Base-by-base conservation (phyloP, 208 protist species). In the Trypanosomatidae sp. region DNA sequence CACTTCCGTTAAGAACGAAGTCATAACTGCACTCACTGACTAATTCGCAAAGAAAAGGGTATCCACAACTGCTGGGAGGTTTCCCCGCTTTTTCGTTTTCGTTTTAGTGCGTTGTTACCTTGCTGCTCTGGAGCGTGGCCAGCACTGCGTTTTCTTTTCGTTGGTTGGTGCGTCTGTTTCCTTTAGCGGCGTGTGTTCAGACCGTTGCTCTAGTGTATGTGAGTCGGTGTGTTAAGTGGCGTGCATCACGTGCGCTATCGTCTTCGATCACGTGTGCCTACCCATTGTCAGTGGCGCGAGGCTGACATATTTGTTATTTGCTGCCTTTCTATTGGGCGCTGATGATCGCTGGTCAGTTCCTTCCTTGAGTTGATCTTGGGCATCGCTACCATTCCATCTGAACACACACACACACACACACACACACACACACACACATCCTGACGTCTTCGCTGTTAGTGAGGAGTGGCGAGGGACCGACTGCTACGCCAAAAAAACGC, bases 401-500 rank as follows among this genome's bases (percentile, higher is more conserved):
- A 39, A 0, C 36, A 39, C 52, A 25, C 56, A 62, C 56, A 62
- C 56, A 62, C 56, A 62, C 56, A 62, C 56, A 62, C 56, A 1
- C 19, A 62, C 56, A n/a, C 36, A 59, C 30, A 33, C 72, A 28
- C 9, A 64, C 41, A 72, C 71, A 44, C 62, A 9, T 22, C 22
- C 36, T 46, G 66, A 22, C 53, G 25, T 33, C 25, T 33, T 33
- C 25, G 25, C 25, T 59, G 53, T 12, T 59, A 28, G 53, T 59
- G 25, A 25, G 25, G n/a, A 10, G 53, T 59, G 53, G 25, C 53
- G 25, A 19, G 25, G 53, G 22, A 17, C 25, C 12, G 53, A 4
- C 25, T 59, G 10, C 25, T 25, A 36, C 25, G 53, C 53, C 25
- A 59, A 59, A 6, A n/a, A 39, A 39, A 8, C 70, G 52, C 41